These are phyloP conservation scores for Globisporangium okanoganense DNA, from an alignment of 352 stramenopile species.

Conservation along the genomic window DNA sequence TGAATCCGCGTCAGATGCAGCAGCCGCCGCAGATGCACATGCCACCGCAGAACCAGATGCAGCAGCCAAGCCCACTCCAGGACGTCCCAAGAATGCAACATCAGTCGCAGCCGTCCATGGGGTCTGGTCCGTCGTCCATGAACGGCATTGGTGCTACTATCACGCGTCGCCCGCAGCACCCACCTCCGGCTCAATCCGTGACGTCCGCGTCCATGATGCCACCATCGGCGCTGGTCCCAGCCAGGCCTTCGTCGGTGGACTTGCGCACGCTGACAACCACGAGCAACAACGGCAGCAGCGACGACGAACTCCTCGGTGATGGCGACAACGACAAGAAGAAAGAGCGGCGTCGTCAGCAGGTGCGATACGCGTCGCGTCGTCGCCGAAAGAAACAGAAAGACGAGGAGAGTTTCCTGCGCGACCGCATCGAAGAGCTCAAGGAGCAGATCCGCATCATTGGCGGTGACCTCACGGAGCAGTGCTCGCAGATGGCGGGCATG, in stretches of 20 bases:
- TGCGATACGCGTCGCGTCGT: slow-evolving; percentile 72
- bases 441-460: slow-evolving; percentile 84
- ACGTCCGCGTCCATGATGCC: slow-evolving; percentile 21
- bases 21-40: slow-evolving; percentile 16
- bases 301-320: slow-evolving; percentile 50
- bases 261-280: slow-evolving; percentile 41
- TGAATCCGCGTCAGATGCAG: slow-evolving; percentile 17
- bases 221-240: slow-evolving; percentile 38
- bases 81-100: slow-evolving; percentile 14
- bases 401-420: slow-evolving; percentile 73
- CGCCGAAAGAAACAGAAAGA: slow-evolving; percentile 85
- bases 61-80: slow-evolving; percentile 16
- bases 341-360: slow-evolving; percentile 71
- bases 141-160: not conserved
- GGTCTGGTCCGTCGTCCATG: slow-evolving; percentile 9
- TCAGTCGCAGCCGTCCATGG: slow-evolving; percentile 11
- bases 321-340: slow-evolving; percentile 76
- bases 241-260: slow-evolving; percentile 25
- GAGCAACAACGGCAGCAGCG: slow-evolving; percentile 55
- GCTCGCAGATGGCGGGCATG: slow-evolving; percentile 78
- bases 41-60: slow-evolving; percentile 14
- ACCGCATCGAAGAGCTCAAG: slow-evolving; percentile 81
- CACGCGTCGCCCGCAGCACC: slow-evolving; percentile 10
- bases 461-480: slow-evolving; percentile 70
- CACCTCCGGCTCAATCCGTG: slow-evolving; percentile 15